Conservation (phyloP, 305 asterid species). For the Plantago coronopus region DNA sequence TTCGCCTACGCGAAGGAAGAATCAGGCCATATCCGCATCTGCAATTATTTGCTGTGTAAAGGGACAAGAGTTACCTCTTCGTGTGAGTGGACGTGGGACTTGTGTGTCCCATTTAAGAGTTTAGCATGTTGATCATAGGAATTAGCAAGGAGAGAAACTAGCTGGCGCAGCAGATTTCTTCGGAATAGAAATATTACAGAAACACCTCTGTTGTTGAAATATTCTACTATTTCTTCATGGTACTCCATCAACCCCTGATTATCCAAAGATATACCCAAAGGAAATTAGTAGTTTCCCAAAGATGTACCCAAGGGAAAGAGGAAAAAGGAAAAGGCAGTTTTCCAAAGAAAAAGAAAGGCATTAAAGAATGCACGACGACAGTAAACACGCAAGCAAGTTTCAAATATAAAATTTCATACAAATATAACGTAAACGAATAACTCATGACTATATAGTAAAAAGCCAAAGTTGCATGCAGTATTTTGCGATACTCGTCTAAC, state of each 20-base stretch:
- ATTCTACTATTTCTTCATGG: slow-evolving; percentile 67
- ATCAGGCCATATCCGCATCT: neutral
- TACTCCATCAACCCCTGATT: slow-evolving; percentile 67
- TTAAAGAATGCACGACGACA: too few species aligned
- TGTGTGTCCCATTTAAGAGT: slow-evolving; percentile 79
- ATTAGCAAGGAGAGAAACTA: slow-evolving; percentile 79
- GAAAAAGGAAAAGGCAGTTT: too few species aligned
- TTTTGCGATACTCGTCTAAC: too few species aligned
- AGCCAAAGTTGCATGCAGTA: too few species aligned
- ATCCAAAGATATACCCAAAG: neutral
- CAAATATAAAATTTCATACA: too few species aligned
- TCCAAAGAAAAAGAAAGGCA: too few species aligned
- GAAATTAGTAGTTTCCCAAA: neutral
- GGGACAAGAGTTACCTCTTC: slow-evolving; percentile 51
- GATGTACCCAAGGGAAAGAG: too few species aligned
- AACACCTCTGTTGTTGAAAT: slow-evolving; percentile 73
- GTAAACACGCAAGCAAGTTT: too few species aligned
- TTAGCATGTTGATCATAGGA: slow-evolving; percentile 77
- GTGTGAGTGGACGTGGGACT: slow-evolving; percentile 81
- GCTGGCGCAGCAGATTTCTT: slow-evolving; percentile 72
- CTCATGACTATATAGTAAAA: too few species aligned
- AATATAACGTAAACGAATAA: too few species aligned
- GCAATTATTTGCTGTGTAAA: too few species aligned
- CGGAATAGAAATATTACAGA: slow-evolving; percentile 75
- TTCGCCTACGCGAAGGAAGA: slow-evolving; percentile 51